Base-by-base conservation (phyloP, 2,329 filamentous ascomycete species). In the Cladosporium sp. region DNA sequence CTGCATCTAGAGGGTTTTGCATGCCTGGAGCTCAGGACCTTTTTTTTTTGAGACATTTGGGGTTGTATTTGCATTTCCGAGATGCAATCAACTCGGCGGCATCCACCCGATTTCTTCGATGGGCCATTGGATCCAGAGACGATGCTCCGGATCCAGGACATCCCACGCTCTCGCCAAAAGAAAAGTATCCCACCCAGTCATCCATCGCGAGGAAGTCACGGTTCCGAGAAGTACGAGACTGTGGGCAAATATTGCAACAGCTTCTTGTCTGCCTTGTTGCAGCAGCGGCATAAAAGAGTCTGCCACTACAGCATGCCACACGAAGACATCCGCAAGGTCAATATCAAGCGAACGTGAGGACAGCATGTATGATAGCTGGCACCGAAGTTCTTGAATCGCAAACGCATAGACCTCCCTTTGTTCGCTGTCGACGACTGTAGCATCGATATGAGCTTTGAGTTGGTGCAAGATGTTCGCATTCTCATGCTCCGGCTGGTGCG, bases 41-140 rank as follows among this genome's bases (percentile, higher is more conserved):
- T n/a, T n/a, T n/a, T n/a, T n/a, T n/a, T n/a, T n/a, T n/a, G n/a
- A n/a, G n/a, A n/a, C n/a, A n/a, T n/a, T n/a, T n/a, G n/a, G n/a
- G n/a, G n/a, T n/a, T n/a, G n/a, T n/a, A n/a, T n/a, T n/a, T n/a
- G n/a, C n/a, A n/a, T n/a, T n/a, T n/a, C n/a, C n/a, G n/a, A n/a
- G n/a, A n/a, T n/a, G n/a, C n/a, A n/a, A 1, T 37, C 20, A 53
- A 13, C 12, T 15, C 1, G 50, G 50, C 32, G 50, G 50, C 24
- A 42, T 34, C 50, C 50, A 53, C 15, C 50, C 50, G 17, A 53
- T 53, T 15, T 53, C 50, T 34, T 53, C 50, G 5, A 53, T 53
- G 4, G 50, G 50, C 50, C 50, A 53, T 25, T 53, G 50, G n/a
- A 53, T 42, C 50, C 50, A 53, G 3, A 53, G 17, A 2, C 50